Evolutionary conservation across 805 yeast species (phyloP).

Genomic region (Wickerhamomyces strasburgensis): DNA sequence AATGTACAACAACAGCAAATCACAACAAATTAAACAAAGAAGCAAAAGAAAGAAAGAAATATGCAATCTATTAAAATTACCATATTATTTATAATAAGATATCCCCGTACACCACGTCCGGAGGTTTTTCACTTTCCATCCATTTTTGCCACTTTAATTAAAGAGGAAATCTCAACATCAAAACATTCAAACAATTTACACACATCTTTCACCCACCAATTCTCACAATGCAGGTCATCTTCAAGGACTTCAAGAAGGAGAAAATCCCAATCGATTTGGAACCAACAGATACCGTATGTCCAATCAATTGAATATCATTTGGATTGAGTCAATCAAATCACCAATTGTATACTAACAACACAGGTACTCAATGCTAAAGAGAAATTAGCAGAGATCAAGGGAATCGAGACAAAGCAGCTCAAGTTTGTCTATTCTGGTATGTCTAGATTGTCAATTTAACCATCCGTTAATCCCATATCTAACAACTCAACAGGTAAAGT

Average conservation of each 20-base stretch:
- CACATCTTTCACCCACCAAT: background rate
- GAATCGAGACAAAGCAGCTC: conserved; percentile 66
- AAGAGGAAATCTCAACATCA: background rate
- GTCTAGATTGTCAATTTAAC: conserved; percentile 5
- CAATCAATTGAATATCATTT: background rate
- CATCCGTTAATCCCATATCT: conserved; percentile 5
- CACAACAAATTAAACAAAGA: too few species aligned
- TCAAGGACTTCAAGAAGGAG: conserved; percentile 92
- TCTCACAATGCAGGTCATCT: conserved; percentile 61
- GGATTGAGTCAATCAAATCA: too few species aligned
- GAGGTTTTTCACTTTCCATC: too few species aligned
- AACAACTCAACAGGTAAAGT: conserved; percentile 76
- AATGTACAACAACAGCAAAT: too few species aligned
- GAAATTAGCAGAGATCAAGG: conserved; percentile 62
- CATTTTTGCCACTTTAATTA: conserved; percentile 1
- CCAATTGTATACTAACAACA: conserved; percentile 3
- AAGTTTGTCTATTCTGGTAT: conserved; percentile 85
- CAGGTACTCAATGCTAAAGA: conserved; percentile 65
- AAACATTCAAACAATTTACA: background rate
- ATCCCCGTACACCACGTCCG: too few species aligned
- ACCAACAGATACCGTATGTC: conserved; percentile 56
- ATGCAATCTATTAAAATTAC: too few species aligned
- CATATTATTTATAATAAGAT: too few species aligned
- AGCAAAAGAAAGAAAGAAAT: too few species aligned
- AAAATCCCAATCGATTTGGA: conserved; percentile 78